A percentile compares a stretch with the other conserved stretches of the same genome.
Conservation (phyloP, 805 yeast genomes). For the Pichia nanzhaoensis region DNA sequence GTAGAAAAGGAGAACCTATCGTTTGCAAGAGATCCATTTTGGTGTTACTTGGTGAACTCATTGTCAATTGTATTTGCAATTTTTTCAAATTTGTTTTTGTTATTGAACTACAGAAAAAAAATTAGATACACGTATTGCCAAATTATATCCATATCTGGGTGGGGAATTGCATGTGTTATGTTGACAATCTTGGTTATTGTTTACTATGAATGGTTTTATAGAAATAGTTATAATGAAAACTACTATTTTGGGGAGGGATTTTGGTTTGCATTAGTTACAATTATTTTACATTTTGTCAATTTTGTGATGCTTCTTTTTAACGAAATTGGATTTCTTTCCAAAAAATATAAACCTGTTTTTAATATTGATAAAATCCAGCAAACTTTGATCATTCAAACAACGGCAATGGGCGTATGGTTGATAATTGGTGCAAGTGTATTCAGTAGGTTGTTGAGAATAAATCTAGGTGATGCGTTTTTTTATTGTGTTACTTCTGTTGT, state of each 20-base stretch:
- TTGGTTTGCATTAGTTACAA: conserved; percentile 71
- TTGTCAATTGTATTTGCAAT: conserved; percentile 60
- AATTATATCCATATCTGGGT: conserved; percentile 52
- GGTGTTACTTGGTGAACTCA: conserved; percentile 52
- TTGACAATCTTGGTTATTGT: conserved; percentile 44
- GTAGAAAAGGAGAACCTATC: conserved; percentile 8
- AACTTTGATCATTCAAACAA: conserved; percentile 64
- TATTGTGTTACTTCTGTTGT: conserved; percentile 66
- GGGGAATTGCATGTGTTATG: conserved; percentile 52
- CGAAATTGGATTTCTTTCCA: conserved; percentile 50
- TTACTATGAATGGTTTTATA: conserved; percentile 20
- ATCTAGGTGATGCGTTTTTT: conserved; percentile 64
- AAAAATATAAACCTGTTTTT: conserved; percentile 64
- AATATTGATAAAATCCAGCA: conserved; percentile 64
- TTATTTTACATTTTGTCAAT: conserved; percentile 53
- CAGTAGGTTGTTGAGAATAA: conserved; percentile 37
- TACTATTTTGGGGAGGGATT: conserved; percentile 52
- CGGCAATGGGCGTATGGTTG: conserved; percentile 62
- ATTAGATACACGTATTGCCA: conserved; percentile 58
- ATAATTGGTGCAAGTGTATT: conserved; percentile 63
- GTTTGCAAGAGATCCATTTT: conserved; percentile 15
- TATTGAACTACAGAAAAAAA: conserved; percentile 60
- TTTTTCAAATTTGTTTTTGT: conserved; percentile 58
- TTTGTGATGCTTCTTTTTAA: conserved; percentile 47
- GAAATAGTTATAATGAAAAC: conserved; percentile 13